A percentile compares a stretch with the other conserved stretches of the same genome.
Conservation (phyloP, 2,329 filamentous ascomycete genomes). For the Xylariaceae sp. region DNA sequence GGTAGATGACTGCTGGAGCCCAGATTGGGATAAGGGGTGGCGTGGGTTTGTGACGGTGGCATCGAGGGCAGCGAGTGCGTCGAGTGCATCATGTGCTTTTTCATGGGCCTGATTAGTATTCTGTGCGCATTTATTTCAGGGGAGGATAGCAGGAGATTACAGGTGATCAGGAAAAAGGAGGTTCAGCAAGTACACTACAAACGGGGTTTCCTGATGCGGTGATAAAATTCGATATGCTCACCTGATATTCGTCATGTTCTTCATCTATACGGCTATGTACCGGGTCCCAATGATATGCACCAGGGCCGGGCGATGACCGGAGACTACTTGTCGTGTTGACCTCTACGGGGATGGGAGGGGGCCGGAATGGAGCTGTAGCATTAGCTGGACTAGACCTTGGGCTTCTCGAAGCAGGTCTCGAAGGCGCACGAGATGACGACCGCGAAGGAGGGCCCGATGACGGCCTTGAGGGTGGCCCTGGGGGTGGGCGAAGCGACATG, state of each 20-base stretch:
- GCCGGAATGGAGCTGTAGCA: conserved; percentile 20
- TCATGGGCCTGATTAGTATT: neutral
- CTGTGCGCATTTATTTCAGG: no score
- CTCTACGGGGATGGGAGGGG: conserved; percentile 27
- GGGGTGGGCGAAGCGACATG: conserved; percentile 8
- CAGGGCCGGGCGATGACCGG: conserved; percentile 6
- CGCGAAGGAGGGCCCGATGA: conserved; percentile 12
- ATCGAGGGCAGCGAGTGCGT: conserved; percentile 2
- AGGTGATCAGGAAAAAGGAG: no score
- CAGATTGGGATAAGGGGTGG: neutral
- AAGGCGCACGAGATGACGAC: conserved; percentile 17
- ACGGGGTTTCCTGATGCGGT: no score
- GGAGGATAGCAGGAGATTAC: no score
- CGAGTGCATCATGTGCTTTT: neutral
- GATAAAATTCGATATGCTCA: no score
- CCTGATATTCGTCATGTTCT: conserved; percentile 12
- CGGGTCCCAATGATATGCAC: conserved; percentile 3
- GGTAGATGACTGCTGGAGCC: conserved; percentile 11
- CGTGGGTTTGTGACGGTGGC: neutral
- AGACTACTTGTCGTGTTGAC: conserved; percentile 24
- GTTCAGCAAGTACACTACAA: no score
- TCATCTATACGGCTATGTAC: conserved; percentile 5
- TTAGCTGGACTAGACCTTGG: conserved; percentile 24
- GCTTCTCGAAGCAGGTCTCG: conserved; percentile 9
- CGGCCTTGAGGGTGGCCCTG: conserved; percentile 3